Evolutionary conservation across 1,284 basidiomycete species (phyloP), one percentile per base, ranked within the genome.

Genomic region (Trametes versicolor): DNA sequence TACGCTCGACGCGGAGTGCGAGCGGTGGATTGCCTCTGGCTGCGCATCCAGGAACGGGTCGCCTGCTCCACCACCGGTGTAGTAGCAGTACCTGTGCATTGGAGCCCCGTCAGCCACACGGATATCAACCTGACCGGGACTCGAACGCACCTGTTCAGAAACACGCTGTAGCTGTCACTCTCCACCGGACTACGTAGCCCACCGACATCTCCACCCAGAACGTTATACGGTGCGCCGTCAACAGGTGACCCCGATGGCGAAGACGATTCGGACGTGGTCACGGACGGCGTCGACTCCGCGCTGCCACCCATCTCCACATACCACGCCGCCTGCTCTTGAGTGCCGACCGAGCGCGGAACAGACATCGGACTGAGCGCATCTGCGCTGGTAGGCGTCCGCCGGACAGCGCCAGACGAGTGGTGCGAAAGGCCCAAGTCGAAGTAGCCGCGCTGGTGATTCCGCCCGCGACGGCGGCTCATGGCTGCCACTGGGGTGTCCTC

Each of bases 41-140:
- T 74, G 67, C n/a, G 73, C 73, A 45, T 76, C 75, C 34, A 75
- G 67, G 58, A 74, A 52, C 2, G 78, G 67, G 21, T 79, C 79
- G 8, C 57, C 60, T 19, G 76, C 62, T 10, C 91, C 91, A 0
- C 29, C 29, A 8, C 29, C 29, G 29, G 91, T 92, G 76, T 85
- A 93, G 77, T 92, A 93, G 79, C 91, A 93, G 75, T 90, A 92
- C 69, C 91, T 93, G 60, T 21, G 29, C 52, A 39, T 13, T 47
- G 48, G 64, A 64, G 32, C 32, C 27, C 13, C 17, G 37, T 48
- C 63, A 54, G 53, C 15, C 41, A 43, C 17, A 43, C 41, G 17
- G 37, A 36, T 39, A 48, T 29, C 10, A 29, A 54, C 43, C 47
- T 15, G 61, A 55, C 41, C 8, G 13, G 58, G 49, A 45, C 58